Conservation (phyloP, 1,284 basidiomycete genomes). For the Neonothopanus nambi region DNA sequence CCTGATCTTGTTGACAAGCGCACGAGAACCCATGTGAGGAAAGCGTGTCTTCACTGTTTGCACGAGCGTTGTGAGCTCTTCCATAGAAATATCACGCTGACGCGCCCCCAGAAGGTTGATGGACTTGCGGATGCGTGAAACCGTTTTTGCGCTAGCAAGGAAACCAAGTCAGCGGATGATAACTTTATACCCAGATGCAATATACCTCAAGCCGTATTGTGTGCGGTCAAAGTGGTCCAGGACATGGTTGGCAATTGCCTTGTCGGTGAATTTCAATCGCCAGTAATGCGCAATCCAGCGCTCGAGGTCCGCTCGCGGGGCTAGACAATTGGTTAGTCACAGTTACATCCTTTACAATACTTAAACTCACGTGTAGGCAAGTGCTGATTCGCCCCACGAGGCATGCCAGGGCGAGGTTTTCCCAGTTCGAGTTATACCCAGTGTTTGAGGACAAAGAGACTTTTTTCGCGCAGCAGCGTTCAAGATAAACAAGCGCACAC, state of each 20-base stretch:
- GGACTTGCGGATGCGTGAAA: background rate
- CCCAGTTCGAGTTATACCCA: too few relatives aligned
- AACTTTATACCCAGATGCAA: background rate
- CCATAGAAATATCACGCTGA: constrained; percentile 2
- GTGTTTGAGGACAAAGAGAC: too few relatives aligned
- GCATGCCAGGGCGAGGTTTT: too few relatives aligned
- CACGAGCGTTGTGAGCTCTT: constrained; percentile 1
- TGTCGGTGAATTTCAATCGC: constrained; percentile 13
- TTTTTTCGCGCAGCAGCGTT: too few relatives aligned
- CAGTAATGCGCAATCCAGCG: constrained; percentile 14
- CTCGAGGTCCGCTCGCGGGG: background rate
- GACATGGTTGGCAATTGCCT: constrained; percentile 7
- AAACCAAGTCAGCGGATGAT: background rate
- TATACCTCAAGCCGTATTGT: constrained; percentile 12
- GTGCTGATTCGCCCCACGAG: background rate
- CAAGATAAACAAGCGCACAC: too few relatives aligned
- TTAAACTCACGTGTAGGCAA: background rate
- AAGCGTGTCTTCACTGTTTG: background rate
- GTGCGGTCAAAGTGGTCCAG: constrained; percentile 14
- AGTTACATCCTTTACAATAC: background rate
- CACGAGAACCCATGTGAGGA: constrained; percentile 13
- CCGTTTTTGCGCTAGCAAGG: constrained; percentile 1
- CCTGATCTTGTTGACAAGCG: constrained; percentile 11
- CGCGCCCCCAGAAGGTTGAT: constrained; percentile 1
- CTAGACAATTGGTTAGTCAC: background rate